Evolutionary conservation across 495 filamentous ascomycete species (phyloP).

Genomic region (Penicillium antarcticum): DNA sequence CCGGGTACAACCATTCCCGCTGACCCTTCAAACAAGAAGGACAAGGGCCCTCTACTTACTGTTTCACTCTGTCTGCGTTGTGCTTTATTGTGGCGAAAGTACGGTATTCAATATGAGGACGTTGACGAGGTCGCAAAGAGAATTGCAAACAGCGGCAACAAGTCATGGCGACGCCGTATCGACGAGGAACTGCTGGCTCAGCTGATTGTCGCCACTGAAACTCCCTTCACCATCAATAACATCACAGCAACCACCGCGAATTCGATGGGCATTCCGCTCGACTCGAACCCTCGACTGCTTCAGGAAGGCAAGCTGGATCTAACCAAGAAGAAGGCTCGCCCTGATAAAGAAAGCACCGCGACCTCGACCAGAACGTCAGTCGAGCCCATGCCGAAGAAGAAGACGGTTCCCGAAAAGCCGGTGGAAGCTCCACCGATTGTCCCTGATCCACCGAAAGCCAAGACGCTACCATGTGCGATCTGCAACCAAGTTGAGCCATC

Average conservation of each 20-base stretch:
- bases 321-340: constrained; percentile 60
- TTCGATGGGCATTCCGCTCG: constrained; percentile 40
- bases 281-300: constrained; percentile 38
- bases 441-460: constrained; percentile 72
- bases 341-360: constrained; percentile 47
- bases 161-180: constrained; percentile 80
- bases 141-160: constrained; percentile 74
- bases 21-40: constrained; percentile 63
- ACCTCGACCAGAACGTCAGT: constrained; percentile 45
- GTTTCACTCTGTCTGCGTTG: constrained; percentile 87
- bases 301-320: constrained; percentile 40
- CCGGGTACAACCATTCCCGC: constrained; percentile 69
- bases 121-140: constrained; percentile 92
- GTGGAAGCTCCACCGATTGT: constrained; percentile 56
- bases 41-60: constrained; percentile 73
- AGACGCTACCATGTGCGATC: constrained; percentile 77
- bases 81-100: constrained; percentile 88
- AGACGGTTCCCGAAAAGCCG: constrained; percentile 49
- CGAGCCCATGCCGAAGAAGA: constrained; percentile 59
- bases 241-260: constrained; percentile 44
- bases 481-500: constrained; percentile 70
- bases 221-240: constrained; percentile 43
- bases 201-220: constrained; percentile 56
- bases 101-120: constrained; percentile 93
- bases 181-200: constrained; percentile 91